Evolutionary conservation across 768 basidiomycete genomes (phyloP), one percentile per base, ranked within the genome.

Genomic region (Lentinula sp.): DNA sequence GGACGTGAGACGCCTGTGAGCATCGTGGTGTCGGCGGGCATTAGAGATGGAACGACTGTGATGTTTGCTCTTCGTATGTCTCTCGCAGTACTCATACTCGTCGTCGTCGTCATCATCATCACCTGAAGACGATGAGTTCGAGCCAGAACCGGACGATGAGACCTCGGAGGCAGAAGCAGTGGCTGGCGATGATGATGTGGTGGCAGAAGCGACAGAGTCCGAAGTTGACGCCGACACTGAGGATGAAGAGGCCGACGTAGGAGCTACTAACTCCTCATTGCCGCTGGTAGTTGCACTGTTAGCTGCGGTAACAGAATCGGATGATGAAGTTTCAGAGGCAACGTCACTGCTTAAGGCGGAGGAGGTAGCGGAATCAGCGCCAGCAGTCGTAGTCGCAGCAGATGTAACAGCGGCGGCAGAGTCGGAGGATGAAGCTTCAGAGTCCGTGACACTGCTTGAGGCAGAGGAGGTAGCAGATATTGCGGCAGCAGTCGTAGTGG

Each of bases 391-490:
- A 49, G 15, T 36, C 13, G 37, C 15, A 23, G 12, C 37, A 12
- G 56, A 41, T 6, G 13, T 20, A 4, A 42, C 28, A 6, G 32
- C 12, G 35, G 57, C 65, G 60, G 51, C 59, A 51, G 49, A 45
- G 4, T 62, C 52, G 33, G 69, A 37, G 6, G 70, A 43, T 62
- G 66, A 57, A 41, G 59, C 64, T 23, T 67, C 63, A 20, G 67
- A 64, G 20, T 55, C 63, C 18, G 66, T 13, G 13, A 7, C 41
- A 43, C 43, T 23, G 23, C 8, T 8, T 45, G 43, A 57, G 28
- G 68, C 69, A 39, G 66, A 68, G 68, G 51, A 80, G 64, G 61
- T 76, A 67, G 28, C 77, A 70, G 23, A 75, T 71, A 56, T 69
- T 71, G 48, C 74, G 59, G 62, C 74, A 77, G 35, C 70, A 66